Evolutionary conservation across 164 flowering plant genomes (phyloP), one percentile per base, ranked within the genome.

Genomic region (Magnolia changhungtana): DNA sequence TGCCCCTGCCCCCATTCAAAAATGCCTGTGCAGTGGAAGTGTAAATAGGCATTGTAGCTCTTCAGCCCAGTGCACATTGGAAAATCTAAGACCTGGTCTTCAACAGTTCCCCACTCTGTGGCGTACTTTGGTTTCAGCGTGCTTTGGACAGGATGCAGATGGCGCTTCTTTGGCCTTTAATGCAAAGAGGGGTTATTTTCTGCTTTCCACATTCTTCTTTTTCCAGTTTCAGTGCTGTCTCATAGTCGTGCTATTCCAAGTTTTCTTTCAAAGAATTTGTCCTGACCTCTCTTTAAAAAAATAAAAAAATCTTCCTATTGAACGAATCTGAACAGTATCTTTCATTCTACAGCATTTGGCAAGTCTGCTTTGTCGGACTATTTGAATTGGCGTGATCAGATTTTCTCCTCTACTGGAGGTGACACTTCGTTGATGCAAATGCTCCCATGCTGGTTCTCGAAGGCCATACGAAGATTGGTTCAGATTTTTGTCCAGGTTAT

Each of bases 361-460:
- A 80, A 76, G 84, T 88, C 94, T 83, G 87, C 87, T 75, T 80
- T 94, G 78, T 82, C 89, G 66, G 95, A 88, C 74, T 93, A 89
- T 85, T 82, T 96, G 72, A 83, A 87, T 80, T 96, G 99, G 99
- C 91, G 99, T 23, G 93, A 87, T 72, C 86, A 74, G 68, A 79
- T 94, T 61, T 96, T 96, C 83, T 88, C 84, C 78, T 90, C 99
- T 64, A 19, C 93, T 83, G 93, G 86, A 74, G 89, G 76, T 80
- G 99, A 94, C 84, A 87, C 98, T 77, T 92, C 99, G 74, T 87
- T 96, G 76, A 76, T 85, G 49, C 98, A 94, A 85, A 92, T 94
- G 92, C 92, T 96, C 59, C 99, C 99, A 18, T 87, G 90, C 83
- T 96, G 99, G 99, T 92, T 96, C 79, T 89, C 98, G 4, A 93